Evolutionary conservation across 441 rosid species (phyloP), one percentile per base, ranked within the genome.

Genomic region (Euphorbia celastroides): DNA sequence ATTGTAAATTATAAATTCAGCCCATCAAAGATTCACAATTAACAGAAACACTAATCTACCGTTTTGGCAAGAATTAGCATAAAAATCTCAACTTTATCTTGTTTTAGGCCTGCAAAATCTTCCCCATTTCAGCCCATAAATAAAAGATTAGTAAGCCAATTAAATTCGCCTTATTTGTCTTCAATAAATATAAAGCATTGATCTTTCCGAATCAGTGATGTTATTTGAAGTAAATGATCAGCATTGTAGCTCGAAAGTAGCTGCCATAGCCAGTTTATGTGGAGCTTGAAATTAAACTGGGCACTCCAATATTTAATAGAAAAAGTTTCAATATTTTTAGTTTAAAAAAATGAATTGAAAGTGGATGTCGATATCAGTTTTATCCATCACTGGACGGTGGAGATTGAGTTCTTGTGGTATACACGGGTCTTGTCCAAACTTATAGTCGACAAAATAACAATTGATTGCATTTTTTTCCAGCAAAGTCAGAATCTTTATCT

Each of bases 361-460:
- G 9, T 34, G 4, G 38, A 34, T 34, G 4, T 34, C 9, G 9
- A 34, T 34, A 3, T 34, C 38, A 34, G 38, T 34, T 34, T n/a
- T n/a, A n/a, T n/a, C n/a, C n/a, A n/a, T n/a, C 56, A 19, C 19
- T 19, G 23, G 56, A 51, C 56, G 56, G 56, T 16, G 19, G 3
- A 25, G 1, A 62, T 19, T 17, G 32, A 20, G 64, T 62, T 34
- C 72, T 72, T 50, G 66, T 73, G 72, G 41, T 25, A 46, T 17
- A 16, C 72, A 68, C 69, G 44, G 51, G 72, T 22, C 71, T 46
- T 51, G 26, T 8, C 20, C 55, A 23, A 72, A 62, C 41, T 67
- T 46, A 34, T 46, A 71, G 70, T 48, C 57, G n/a, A 12, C 57
- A 59, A 20, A 61, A n/a, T 27, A 27, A 42, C 8, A 16, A 5